Evolutionary conservation across 1,139 yeast species (phyloP).

Genomic region (Suhomyces kunorum): DNA sequence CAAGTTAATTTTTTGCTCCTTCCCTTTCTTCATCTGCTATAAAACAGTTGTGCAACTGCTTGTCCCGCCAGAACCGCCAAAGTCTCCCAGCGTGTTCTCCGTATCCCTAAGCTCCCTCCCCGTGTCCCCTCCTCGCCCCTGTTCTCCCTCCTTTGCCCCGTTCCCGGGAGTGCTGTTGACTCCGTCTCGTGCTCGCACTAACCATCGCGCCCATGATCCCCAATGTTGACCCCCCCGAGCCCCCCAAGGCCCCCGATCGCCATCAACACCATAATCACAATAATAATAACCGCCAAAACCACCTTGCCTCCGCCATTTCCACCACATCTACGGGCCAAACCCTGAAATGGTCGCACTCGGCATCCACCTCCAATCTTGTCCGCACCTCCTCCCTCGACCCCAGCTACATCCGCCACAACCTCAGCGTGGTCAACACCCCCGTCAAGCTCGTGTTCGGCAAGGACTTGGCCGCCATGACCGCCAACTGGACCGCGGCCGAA

Average conservation of each 20-base stretch:
- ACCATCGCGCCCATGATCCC: background rate
- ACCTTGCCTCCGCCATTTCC: no score
- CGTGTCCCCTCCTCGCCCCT: background rate
- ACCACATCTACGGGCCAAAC: no score
- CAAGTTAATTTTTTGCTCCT: conserved; percentile 8
- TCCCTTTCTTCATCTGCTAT: no score
- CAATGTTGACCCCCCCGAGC: background rate
- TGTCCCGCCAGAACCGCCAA: background rate
- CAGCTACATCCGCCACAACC: conserved; percentile 7
- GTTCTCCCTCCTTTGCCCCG: no score
- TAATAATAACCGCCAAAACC: no score
- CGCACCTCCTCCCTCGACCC: conserved; percentile 17
- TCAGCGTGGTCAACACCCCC: conserved; percentile 10
- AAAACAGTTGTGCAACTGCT: background rate
- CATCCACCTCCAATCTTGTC: conserved; percentile 7
- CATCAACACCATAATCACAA: no score
- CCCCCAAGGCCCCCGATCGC: background rate
- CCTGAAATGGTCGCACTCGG: no score
- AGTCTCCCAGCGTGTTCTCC: background rate
- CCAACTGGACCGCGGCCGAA: conserved; percentile 39
- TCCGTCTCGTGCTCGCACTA: no score
- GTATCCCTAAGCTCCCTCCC: no score
- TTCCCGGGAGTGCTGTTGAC: no score
- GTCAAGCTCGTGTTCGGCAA: conserved; percentile 14
- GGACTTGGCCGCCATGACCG: conserved; percentile 25